phyloP scores from a whole-genome alignment of 805 yeast species.

The Zygosaccharomyces siamensis region DNA sequence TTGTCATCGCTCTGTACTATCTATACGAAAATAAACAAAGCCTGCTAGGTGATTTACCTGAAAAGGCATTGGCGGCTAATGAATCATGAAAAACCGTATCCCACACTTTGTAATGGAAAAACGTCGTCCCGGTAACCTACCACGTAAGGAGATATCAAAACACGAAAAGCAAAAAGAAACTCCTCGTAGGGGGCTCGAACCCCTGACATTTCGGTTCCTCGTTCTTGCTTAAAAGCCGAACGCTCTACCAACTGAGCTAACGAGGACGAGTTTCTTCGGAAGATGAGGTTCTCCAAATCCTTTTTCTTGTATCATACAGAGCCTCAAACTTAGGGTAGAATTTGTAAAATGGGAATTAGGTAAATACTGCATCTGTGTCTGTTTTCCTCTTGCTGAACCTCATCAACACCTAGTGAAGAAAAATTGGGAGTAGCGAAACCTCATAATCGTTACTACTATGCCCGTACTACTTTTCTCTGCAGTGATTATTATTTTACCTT shows the following conservation, averaged over 20 bases:
- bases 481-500: neutral
- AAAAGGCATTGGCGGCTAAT: too few species aligned
- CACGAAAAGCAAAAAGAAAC: conserved; percentile 29
- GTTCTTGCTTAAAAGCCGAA: conserved; percentile 52
- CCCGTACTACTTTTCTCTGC: neutral
- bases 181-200: conserved; percentile 50
- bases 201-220: conserved; percentile 44
- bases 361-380: neutral
- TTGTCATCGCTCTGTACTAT: too few species aligned
- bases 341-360: neutral
- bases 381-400: neutral
- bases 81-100: too few species aligned
- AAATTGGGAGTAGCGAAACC: neutral
- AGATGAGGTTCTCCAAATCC: neutral
- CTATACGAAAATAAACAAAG: too few species aligned
- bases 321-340: neutral
- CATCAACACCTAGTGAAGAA: neutral
- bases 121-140: too few species aligned
- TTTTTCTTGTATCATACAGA: neutral
- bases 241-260: conserved; percentile 70
- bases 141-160: too few species aligned
- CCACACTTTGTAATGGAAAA: neutral
- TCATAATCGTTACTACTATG: neutral
- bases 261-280: conserved; percentile 40
- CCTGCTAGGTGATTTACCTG: too few species aligned